Conservation (phyloP, 2,329 filamentous ascomycete species). For the Aspergillus pseudonomiae region DNA sequence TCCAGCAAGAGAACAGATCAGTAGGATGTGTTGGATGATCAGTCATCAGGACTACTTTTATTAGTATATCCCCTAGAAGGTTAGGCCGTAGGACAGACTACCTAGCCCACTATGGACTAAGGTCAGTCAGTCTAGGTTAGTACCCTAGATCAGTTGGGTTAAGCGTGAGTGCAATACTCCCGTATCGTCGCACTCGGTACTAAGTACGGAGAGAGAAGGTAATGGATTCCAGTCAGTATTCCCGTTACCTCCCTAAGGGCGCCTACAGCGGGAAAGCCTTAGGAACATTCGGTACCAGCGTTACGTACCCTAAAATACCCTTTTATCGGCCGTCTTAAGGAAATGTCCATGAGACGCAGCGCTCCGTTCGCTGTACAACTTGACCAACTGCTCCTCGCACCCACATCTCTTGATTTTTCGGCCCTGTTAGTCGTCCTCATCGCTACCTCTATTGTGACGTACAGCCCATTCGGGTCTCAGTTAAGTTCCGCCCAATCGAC, state of each 20-base stretch:
- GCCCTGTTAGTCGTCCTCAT: conserved; percentile 1
- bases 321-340: neutral
- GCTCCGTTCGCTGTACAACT: conserved; percentile 1
- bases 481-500: conserved; percentile 1
- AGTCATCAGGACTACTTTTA: conserved; percentile 5
- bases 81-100: neutral
- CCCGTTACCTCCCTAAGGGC: neutral
- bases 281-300: neutral
- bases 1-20: conserved; percentile 1
- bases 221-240: conserved; percentile 1
- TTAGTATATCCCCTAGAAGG: neutral
- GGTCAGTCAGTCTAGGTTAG: neutral
- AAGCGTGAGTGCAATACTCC: neutral
- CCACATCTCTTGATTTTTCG: neutral
- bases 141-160: neutral
- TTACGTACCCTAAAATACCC: conserved; percentile 1
- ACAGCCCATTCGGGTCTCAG: conserved; percentile 4
- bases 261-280: conserved; percentile 5
- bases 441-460: neutral
- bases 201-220: neutral
- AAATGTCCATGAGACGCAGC: neutral
- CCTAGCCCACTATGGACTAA: neutral
- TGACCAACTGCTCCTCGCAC: neutral
- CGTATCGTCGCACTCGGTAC: too few relatives aligned
- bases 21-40: conserved; percentile 5